Percentiles rank a stretch among this genome's conserved stretches.
Conservation (phyloP, 2,329 filamentous ascomycete species). For the Trichoderma sp. region DNA sequence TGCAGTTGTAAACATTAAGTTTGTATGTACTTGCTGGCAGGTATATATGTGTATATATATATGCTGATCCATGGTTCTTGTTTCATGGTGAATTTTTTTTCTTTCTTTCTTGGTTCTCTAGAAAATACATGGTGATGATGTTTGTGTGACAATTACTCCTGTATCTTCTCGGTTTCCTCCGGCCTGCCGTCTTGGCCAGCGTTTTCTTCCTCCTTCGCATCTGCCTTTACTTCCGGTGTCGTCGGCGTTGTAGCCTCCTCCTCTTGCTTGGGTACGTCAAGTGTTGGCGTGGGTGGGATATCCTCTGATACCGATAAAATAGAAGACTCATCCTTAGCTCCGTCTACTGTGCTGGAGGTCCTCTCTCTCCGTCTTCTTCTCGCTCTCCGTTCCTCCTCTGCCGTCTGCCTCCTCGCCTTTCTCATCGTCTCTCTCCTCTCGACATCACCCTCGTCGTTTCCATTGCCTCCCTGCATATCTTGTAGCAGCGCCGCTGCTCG, state of each 20-base stretch:
- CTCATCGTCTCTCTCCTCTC: constrained; percentile 62
- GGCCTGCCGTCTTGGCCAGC: constrained; percentile 19
- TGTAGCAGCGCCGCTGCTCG: constrained; percentile 81
- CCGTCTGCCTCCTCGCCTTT: constrained; percentile 63
- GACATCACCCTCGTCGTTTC: constrained; percentile 48
- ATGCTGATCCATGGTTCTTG: constrained; percentile 20
- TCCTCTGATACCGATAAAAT: constrained; percentile 21
- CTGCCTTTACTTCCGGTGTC: not conserved
- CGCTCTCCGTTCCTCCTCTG: constrained; percentile 72
- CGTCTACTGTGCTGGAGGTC: constrained; percentile 39
- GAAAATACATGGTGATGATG: constrained; percentile 19
- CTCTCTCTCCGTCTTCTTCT: constrained; percentile 66
- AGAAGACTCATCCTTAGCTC: constrained; percentile 27
- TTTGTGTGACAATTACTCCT: constrained; percentile 15
- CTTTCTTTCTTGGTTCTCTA: constrained; percentile 20
- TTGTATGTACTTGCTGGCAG: constrained; percentile 28
- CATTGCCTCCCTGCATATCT: constrained; percentile 70
- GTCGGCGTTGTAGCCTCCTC: constrained; percentile 7
- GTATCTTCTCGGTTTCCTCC: constrained; percentile 17
- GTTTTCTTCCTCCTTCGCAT: constrained; percentile 21
- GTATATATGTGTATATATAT: constrained; percentile 23
- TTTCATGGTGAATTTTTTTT: constrained; percentile 25
- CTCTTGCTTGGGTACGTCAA: constrained; percentile 16
- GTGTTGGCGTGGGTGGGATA: constrained; percentile 19
- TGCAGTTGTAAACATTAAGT: constrained; percentile 40